phyloP scores from a whole-genome alignment of 139 green algal species.

The Tetradesmus lagerheimii region DNA sequence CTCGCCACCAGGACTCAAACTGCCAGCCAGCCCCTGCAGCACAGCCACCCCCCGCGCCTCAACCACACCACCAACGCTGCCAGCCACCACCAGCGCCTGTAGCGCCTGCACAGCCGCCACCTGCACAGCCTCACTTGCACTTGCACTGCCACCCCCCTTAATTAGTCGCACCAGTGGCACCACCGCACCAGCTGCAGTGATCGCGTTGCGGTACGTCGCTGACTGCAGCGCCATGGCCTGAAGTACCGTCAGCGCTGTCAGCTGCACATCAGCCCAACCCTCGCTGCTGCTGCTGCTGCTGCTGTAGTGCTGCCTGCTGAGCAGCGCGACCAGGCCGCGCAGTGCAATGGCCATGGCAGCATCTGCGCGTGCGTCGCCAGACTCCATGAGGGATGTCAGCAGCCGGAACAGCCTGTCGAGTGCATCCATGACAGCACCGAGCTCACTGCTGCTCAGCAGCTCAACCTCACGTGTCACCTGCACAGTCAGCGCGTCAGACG shows the following conservation, averaged over 20 bases:
- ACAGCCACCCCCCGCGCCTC: neutral
- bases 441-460: neutral
- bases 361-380: neutral
- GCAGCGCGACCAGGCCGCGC: neutral
- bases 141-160: neutral
- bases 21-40: neutral
- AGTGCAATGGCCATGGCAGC: neutral
- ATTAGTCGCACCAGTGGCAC: neutral
- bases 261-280: neutral
- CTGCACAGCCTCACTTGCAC: neutral
- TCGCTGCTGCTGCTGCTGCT: constrained; percentile 12
- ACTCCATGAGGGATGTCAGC: neutral
- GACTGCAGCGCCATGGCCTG: neutral
- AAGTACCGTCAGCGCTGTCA: neutral
- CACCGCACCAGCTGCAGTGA: neutral
- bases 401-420: neutral
- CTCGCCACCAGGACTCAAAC: neutral
- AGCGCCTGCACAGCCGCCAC: neutral
- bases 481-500: neutral
- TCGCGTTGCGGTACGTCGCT: neutral
- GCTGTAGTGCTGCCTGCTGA: neutral
- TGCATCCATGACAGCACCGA: neutral
- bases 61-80: neutral
- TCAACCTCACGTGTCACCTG: neutral
- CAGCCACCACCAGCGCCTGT: neutral